Percentiles rank a stretch among this genome's conserved stretches.
These are phyloP conservation scores for Diplosphaera chodatii DNA, from an alignment of 139 green algal species.

Conservation along the genomic window DNA sequence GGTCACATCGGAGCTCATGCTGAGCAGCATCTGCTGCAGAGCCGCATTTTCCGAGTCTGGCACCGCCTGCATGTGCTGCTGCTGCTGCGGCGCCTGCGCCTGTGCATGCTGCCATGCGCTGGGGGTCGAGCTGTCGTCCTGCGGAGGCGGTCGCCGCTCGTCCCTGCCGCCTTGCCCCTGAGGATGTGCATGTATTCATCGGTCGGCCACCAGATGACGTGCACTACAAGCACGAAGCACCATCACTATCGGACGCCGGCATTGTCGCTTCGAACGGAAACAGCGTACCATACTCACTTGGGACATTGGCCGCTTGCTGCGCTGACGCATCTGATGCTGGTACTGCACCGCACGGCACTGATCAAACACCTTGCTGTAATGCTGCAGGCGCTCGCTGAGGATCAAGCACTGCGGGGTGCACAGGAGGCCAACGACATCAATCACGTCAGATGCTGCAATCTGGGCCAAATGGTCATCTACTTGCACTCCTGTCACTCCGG, in stretches of 20 bases:
- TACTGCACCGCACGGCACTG: constrained; percentile 43
- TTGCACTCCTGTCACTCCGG: too few relatives aligned
- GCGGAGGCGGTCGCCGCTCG: not conserved
- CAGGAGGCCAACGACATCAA: too few relatives aligned
- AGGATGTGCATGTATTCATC: not conserved
- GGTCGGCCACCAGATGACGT: too few relatives aligned
- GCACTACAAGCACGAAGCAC: too few relatives aligned
- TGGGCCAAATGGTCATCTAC: too few relatives aligned
- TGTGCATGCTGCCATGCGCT: not conserved
- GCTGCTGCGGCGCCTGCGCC: not conserved
- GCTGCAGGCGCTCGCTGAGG: constrained; percentile 59
- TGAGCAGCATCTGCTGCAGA: constrained; percentile 50
- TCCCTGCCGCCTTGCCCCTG: not conserved
- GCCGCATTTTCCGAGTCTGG: constrained; percentile 31
- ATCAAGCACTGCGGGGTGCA: constrained; percentile 56
- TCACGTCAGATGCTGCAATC: too few relatives aligned
- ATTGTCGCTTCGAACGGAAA: not conserved
- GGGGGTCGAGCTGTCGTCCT: too few relatives aligned
- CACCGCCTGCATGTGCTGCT: constrained; percentile 18
- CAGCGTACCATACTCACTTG: too few relatives aligned
- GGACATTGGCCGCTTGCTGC: not conserved
- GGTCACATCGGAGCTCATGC: constrained; percentile 22
- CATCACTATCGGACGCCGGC: not conserved
- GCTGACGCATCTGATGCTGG: constrained; percentile 40
- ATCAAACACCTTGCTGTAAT: constrained; percentile 54